Evolutionary conservation across 2,329 filamentous ascomycete genomes (phyloP).

Genomic region (Aspergillus sp.): DNA sequence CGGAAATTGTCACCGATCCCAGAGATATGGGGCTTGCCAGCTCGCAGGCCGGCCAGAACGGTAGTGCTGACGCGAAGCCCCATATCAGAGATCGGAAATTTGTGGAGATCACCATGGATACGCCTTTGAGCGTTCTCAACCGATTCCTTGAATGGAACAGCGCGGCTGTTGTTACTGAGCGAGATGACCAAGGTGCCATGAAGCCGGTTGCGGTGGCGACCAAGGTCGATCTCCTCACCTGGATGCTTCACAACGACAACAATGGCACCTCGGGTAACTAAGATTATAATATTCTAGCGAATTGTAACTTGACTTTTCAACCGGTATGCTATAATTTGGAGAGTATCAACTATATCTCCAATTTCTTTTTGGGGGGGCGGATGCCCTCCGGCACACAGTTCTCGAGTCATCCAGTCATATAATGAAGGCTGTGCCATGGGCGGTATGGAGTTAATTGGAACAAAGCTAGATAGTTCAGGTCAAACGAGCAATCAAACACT

Average conservation of each 20-base stretch:
- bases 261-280: slow-evolving; percentile 17
- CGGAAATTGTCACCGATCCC: slow-evolving; percentile 89
- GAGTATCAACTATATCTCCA: too few relatives aligned
- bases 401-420: too few relatives aligned
- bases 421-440: neutral
- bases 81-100: slow-evolving; percentile 66
- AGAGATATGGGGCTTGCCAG: slow-evolving; percentile 58
- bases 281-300: neutral
- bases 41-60: slow-evolving; percentile 17
- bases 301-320: too few relatives aligned
- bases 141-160: slow-evolving; percentile 98
- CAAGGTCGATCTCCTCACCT: slow-evolving; percentile 92
- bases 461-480: neutral
- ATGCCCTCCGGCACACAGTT: too few relatives aligned
- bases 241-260: slow-evolving; percentile 72
- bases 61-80: slow-evolving; percentile 34
- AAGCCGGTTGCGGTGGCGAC: slow-evolving; percentile 91
- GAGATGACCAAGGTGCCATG: slow-evolving; percentile 58
- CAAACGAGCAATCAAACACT: neutral
- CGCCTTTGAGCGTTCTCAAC: slow-evolving; percentile 77
- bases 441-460: neutral
- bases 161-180: slow-evolving; percentile 89
- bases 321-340: too few relatives aligned
- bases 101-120: slow-evolving; percentile 92
- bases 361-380: too few relatives aligned